These are phyloP conservation scores for Corymbia citriodora DNA, from an alignment of 441 rosid species.

Conservation along the genomic window DNA sequence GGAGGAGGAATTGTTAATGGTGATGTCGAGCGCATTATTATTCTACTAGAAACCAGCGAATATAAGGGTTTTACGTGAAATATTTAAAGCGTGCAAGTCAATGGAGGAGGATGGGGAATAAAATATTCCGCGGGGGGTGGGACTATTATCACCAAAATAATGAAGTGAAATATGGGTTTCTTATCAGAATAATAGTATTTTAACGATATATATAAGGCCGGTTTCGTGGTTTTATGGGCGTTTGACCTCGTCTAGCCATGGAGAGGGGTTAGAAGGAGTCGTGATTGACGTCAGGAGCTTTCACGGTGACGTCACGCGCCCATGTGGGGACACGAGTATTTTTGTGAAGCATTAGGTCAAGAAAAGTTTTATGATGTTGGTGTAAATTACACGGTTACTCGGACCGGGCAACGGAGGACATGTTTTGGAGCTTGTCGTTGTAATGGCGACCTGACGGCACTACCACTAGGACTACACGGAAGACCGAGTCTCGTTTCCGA, in stretches of 20 bases:
- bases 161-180: conserved; percentile 23
- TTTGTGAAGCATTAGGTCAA: neutral
- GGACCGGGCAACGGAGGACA: neutral
- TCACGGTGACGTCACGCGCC: neutral
- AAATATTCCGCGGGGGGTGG: neutral
- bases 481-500: neutral
- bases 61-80: neutral
- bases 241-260: conserved; percentile 49
- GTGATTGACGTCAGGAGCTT: conserved; percentile 11
- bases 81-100: conserved; percentile 44
- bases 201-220: conserved; percentile 5
- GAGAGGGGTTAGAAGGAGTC: conserved; percentile 25
- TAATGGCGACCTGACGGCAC: neutral
- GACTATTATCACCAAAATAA: neutral
- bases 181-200: neutral
- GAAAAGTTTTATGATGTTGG: neutral
- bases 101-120: conserved; percentile 21
- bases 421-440: neutral
- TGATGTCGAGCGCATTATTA: conserved; percentile 11
- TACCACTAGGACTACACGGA: neutral
- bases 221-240: conserved; percentile 26
- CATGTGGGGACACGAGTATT: neutral
- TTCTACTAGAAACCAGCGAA: neutral
- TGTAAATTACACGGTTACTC: neutral
- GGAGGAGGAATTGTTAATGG: neutral